phyloP scores from a whole-genome alignment of 495 filamentous ascomycete species.

The Penicillium argentinense region DNA sequence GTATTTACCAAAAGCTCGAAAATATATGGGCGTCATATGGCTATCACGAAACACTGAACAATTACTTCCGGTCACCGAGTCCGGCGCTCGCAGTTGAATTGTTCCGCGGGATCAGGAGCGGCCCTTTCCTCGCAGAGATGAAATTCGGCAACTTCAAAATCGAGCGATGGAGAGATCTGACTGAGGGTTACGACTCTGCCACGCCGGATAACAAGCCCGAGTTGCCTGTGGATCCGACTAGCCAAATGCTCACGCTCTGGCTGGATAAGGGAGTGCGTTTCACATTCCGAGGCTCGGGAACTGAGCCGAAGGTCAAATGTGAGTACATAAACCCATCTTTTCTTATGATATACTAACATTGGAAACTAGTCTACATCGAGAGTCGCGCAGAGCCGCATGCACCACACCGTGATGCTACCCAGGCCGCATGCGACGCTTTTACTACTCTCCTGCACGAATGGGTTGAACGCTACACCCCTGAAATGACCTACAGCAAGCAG shows the following conservation, averaged over 20 bases:
- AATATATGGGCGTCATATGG: conserved; percentile 61
- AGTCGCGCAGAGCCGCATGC: conserved; percentile 45
- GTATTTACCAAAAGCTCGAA: conserved; percentile 59
- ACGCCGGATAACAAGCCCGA: conserved; percentile 53
- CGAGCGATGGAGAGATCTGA: conserved; percentile 67
- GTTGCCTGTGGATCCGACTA: conserved; percentile 57
- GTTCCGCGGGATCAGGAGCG: conserved; percentile 55
- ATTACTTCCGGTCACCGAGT: conserved; percentile 64
- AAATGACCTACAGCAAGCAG: conserved; percentile 37
- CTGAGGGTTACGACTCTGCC: conserved; percentile 61
- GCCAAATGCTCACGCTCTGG: conserved; percentile 74
- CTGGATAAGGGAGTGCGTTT: conserved; percentile 59
- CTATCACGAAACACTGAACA: conserved; percentile 66
- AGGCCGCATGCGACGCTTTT: conserved; percentile 54
- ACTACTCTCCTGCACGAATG: conserved; percentile 55
- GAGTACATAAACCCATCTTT: too few species aligned
- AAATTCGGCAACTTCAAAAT: conserved; percentile 53
- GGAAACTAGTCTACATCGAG: conserved; percentile 54
- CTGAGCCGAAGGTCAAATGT: conserved; percentile 70
- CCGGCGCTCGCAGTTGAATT: conserved; percentile 49
- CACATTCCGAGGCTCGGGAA: conserved; percentile 67
- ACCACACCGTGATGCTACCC: conserved; percentile 50
- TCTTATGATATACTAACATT: conserved; percentile 3
- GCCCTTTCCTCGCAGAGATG: conserved; percentile 43
- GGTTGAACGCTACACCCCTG: conserved; percentile 49